Evolutionary conservation across 768 basidiomycete genomes (phyloP), one percentile per base, ranked within the genome.

Genomic region (Antrodiella citrinella): DNA sequence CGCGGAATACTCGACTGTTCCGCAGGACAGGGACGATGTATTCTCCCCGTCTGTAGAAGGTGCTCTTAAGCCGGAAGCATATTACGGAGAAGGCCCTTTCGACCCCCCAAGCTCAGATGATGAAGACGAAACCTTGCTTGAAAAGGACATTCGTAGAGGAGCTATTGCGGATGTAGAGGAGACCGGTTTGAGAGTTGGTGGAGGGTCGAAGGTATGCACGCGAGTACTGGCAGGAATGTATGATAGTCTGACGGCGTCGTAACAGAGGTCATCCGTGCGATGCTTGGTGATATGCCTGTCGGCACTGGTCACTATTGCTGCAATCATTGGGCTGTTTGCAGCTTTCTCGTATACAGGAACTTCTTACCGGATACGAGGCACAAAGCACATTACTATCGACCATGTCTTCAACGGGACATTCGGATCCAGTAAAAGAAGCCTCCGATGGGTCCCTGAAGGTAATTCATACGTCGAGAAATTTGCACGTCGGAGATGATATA

Each of bases 381-480:
- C 65, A 26, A 72, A 72, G 51, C 86, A 79, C 56, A 72, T 97
- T 24, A 85, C 84, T 3, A 81, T 98, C 76, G 91, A 97, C 61
- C 86, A 93, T 63, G 66, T 96, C 46, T 92, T 91, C 70, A 95
- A 96, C 62, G 91, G 91, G 3, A 97, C 94, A 1, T 98, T 97
- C 61, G 53, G 26, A 13, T 66, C 72, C 2, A 61, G 73, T 2
- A 57, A 62, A 2, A 71, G 73, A 44, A 58, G 58, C 19, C 63
- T 99, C 26, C 73, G 81, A 41, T 99, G 96, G 96, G 84, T 98
- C 23, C 81, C 86, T 7, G 93, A 96, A 78, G 95, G 94, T 91
- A 54, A 26, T 26, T 11, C 12, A 12, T 20, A 15, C 30, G 15
- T 35, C 15, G 30, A 7, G 30, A 15, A 7, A 7, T 15, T 15